A percentile compares a stretch with the other conserved stretches of the same genome.
Evolutionary conservation across 148 eudicot genomes (phyloP).

Genomic region (Rhododendron henanense): DNA sequence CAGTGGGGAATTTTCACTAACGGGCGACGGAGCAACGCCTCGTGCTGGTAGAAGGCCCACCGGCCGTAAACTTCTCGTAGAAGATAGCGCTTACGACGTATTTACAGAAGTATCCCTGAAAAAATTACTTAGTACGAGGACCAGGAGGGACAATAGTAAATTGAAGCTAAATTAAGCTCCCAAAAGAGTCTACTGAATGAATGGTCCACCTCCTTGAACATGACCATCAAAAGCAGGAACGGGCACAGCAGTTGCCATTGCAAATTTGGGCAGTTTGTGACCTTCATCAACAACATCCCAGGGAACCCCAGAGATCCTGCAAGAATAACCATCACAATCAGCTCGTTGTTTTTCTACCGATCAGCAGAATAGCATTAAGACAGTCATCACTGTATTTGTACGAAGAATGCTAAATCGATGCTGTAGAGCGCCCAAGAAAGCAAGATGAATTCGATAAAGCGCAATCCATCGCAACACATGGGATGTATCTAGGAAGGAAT

Average conservation of each 20-base stretch:
- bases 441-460: background rate
- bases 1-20: too few species aligned
- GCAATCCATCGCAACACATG: background rate
- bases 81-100: background rate
- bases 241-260: background rate
- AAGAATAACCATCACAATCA: background rate
- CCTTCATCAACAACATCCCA: background rate
- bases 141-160: background rate
- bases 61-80: background rate
- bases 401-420: background rate
- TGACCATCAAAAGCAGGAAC: background rate
- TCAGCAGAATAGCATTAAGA: background rate
- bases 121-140: background rate
- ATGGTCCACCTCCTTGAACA: background rate
- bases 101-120: background rate
- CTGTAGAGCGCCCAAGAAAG: background rate
- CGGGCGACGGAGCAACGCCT: too few species aligned
- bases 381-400: background rate
- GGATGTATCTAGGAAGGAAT: background rate
- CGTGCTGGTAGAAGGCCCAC: background rate
- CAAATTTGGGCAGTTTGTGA: background rate
- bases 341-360: background rate
- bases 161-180: background rate
- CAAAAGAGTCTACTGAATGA: background rate
- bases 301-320: background rate